Percentiles rank a stretch among this genome's conserved stretches.
phyloP scores from a whole-genome alignment of 225 moss, liverwort and hornwort genomes.

The Marchantia paleacea region DNA sequence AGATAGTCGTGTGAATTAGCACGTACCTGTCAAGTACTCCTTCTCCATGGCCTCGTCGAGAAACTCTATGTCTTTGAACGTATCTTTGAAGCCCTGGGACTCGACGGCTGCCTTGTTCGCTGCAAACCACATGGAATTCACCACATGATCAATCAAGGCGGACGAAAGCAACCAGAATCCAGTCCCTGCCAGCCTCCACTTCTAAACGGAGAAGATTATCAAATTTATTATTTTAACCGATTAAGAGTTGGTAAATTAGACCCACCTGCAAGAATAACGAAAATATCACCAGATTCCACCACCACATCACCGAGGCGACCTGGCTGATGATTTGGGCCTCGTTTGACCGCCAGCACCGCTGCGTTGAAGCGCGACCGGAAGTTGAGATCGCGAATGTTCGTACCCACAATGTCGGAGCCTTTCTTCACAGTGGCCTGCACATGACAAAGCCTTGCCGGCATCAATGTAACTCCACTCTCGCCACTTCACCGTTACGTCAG shows the following conservation, averaged over 20 bases:
- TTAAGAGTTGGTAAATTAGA: too few relatives aligned
- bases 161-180: neutral
- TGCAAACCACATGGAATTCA: neutral
- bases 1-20: too few relatives aligned
- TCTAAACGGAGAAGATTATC: too few relatives aligned
- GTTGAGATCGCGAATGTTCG: neutral
- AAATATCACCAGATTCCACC: neutral
- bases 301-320: slow-evolving; percentile 11
- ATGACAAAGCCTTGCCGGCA: neutral
- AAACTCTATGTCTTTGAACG: neutral
- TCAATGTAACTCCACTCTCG: too few relatives aligned
- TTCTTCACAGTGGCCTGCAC: slow-evolving; percentile 1
- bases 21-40: slow-evolving; percentile 5
- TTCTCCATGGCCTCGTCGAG: slow-evolving; percentile 1
- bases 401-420: neutral
- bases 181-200: neutral
- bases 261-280: slow-evolving; percentile 4
- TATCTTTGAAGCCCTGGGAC: neutral
- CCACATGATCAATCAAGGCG: neutral
- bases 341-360: slow-evolving; percentile 3
- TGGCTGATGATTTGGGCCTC: neutral
- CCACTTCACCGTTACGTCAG: too few relatives aligned
- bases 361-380: slow-evolving; percentile 9
- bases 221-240: too few relatives aligned
- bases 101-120: slow-evolving; percentile 1